Conservation (phyloP, 352 stramenopile genomes). For the Globisporangium takayamanum region DNA sequence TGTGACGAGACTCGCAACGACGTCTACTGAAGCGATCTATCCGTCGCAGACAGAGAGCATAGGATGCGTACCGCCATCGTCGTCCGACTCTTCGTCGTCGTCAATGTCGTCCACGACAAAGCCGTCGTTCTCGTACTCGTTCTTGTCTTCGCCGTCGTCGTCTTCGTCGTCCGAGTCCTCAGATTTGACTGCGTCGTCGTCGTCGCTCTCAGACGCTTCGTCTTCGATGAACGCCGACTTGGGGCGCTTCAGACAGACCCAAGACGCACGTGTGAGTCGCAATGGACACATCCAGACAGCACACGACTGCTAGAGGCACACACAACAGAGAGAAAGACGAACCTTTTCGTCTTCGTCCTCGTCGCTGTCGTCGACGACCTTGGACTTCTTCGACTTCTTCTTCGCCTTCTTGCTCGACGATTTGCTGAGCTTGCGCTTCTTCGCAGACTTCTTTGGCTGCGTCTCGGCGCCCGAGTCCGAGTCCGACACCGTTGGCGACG, state of each 20-base stretch:
- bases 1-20: too few relatives aligned
- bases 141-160: conserved; percentile 79
- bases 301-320: not conserved
- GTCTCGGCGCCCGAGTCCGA: conserved; percentile 71
- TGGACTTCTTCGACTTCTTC: conserved; percentile 60
- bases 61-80: conserved; percentile 45
- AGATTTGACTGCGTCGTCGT: conserved; percentile 46
- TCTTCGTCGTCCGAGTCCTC: conserved; percentile 76
- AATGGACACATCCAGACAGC: not conserved
- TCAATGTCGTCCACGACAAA: conserved; percentile 84
- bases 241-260: conserved; percentile 30
- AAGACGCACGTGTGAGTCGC: too few relatives aligned
- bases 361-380: conserved; percentile 52
- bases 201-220: conserved; percentile 83
- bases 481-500: conserved; percentile 79
- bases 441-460: conserved; percentile 25
- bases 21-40: not conserved
- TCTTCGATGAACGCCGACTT: conserved; percentile 88
- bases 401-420: conserved; percentile 28
- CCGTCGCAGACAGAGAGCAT: not conserved
- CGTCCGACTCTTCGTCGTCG: conserved; percentile 68
- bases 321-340: not conserved
- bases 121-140: conserved; percentile 87
- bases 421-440: conserved; percentile 72
- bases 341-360: conserved; percentile 65